Evolutionary conservation across 2,329 filamentous ascomycete genomes (phyloP), one percentile per base, ranked within the genome.

Genomic region (Nothopassalora personata): DNA sequence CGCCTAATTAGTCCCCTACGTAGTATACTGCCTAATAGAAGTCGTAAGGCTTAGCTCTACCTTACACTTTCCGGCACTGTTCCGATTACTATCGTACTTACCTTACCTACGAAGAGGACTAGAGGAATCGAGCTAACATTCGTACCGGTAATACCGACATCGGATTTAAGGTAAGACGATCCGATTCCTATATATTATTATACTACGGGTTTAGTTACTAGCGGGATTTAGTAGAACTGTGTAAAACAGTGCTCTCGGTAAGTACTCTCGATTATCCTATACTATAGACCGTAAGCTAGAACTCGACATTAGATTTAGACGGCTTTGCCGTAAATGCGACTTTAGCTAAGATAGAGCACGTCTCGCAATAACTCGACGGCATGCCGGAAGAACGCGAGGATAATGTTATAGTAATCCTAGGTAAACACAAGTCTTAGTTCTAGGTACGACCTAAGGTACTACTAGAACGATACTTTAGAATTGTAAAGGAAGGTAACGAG

Each of bases 381-480:
- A 49, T 55, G 31, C 36, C 48, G 5, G 43, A 52, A 23, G 31
- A 47, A 18, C 54, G 53, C 19, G 54, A 57, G 4, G 48, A 59
- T 9, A 59, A 63, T 13, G 51, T 54, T 15, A 54, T 57, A 1
- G 43, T 52, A 3, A 56, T 63, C 11, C 33, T 63, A 3, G 59
- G 56, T 8, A 63, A 63, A 23, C 13, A 50, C 1, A 55, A 53
- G 3, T 51, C 56, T 2, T 63, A 59, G 61, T 60, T 63, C 15
- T 59, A 63, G 30, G 46, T 60, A 3, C 53, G 59, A n/a, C 56
- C 61, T 0, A 59, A 63, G n/a, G 61, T 63, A 8, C 34, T 63
- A 4, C 23, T 63, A 1, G 45, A 51, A 27, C 56, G 61, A 5
- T 63, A 61, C 36, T 34, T 54, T n/a, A 43, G 48, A 10, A 53